Evolutionary conservation across 129 eudicot species (phyloP), one percentile per base, ranked within the genome.

Genomic region (Heracleum sosnowskyi): DNA sequence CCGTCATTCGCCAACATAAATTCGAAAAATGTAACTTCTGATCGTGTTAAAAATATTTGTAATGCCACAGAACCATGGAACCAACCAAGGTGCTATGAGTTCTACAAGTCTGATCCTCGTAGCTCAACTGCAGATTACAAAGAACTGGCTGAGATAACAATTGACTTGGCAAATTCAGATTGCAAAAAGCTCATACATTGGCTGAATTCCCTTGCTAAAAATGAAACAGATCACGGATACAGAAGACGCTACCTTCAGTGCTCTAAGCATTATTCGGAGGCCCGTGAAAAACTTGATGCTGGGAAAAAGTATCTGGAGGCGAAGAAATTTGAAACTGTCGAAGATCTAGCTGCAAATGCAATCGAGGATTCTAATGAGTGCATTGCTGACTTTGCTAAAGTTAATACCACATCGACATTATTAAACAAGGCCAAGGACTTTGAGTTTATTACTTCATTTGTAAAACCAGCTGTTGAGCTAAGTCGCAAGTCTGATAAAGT

Each of bases 41-140:
- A 69, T 20, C 13, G 44, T 4, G 44, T 69, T 36, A 69, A 36
- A 36, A 34, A 20, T 18, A 18, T 69, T 2, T 69, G 74, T 36
- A 69, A 20, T 7, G 45, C 44, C 74, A 36, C 74, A 0, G 74
- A 34, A 36, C 74, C 2, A 69, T 3, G 45, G 74, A 36, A 69
- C 26, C 74, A 69, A 36, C 26, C 42, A 33, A 69, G 74, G 74
- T 69, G 74, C 46, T 36, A 69, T 7, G 42, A 69, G 6, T 69
- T 0, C 22, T 69, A 69, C 74, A 69, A 69, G 26, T 69, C 74
- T 36, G 74, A 69, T 20, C 74, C 42, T 36, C 74, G 74, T 18
- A 69, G 74, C 46, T 18, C 42, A 20, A 69, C 74, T 18, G 74
- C 74, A 34, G 74, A 69, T 69, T 69, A 69, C 74, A 36, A 69